A percentile compares a stretch with the other conserved stretches of the same genome.
Evolutionary conservation across 805 yeast genomes (phyloP).

Genomic region (Huiozyma sinensis): DNA sequence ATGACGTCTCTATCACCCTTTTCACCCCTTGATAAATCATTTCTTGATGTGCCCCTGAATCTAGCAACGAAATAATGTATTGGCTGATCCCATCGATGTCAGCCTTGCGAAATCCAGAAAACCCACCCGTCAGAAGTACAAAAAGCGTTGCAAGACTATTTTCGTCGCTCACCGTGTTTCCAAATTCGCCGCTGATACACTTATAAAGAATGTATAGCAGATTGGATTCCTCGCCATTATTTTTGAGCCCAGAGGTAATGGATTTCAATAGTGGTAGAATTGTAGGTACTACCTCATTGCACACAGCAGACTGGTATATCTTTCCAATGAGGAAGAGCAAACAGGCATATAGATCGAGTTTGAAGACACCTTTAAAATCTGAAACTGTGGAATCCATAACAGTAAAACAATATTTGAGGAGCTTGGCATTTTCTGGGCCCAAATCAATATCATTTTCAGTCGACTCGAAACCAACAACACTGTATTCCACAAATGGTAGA

Average conservation of each 20-base stretch:
- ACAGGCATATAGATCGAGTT: conserved; percentile 62
- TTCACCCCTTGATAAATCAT: conserved; percentile 50
- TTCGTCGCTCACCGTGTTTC: conserved; percentile 16
- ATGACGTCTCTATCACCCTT: conserved; percentile 34
- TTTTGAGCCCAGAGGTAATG: conserved; percentile 27
- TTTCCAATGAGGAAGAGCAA: conserved; percentile 51
- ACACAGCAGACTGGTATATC: conserved; percentile 36
- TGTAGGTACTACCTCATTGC: conserved; percentile 38
- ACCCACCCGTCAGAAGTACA: conserved; percentile 31
- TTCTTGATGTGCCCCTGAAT: conserved; percentile 30
- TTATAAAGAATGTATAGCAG: conserved; percentile 31
- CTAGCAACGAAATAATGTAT: conserved; percentile 29
- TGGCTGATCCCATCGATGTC: conserved; percentile 31
- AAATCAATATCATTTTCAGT: neutral
- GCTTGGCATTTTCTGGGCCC: conserved; percentile 26
- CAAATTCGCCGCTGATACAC: conserved; percentile 22
- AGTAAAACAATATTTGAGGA: conserved; percentile 40
- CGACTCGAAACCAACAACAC: conserved; percentile 14
- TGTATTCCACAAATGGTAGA: conserved; percentile 49
- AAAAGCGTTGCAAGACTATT: conserved; percentile 35
- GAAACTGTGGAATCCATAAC: conserved; percentile 52
- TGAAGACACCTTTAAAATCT: conserved; percentile 56
- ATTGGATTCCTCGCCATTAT: conserved; percentile 18
- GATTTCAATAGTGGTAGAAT: conserved; percentile 42
- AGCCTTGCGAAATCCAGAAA: conserved; percentile 23